phyloP scores from a whole-genome alignment of 371 early-diverging fungal species.

The Basidiobolus meristosporus region DNA sequence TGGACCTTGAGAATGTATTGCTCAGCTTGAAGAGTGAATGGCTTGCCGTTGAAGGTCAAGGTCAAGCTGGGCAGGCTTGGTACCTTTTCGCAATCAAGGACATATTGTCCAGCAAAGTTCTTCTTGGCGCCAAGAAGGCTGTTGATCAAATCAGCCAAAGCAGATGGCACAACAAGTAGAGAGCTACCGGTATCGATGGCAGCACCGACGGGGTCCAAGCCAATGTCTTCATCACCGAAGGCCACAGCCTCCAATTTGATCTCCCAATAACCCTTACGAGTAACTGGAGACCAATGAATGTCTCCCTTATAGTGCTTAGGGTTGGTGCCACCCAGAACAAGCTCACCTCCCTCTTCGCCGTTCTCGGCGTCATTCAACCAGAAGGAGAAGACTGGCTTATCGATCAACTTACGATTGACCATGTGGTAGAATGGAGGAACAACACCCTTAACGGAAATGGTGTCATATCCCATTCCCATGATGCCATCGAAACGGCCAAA shows the following conservation, averaged over 20 bases:
- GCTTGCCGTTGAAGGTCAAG: conserved; percentile 48
- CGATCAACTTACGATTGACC: conserved; percentile 51
- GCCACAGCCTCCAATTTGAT: conserved; percentile 50
- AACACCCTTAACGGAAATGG: conserved; percentile 64
- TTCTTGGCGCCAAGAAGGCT: conserved; percentile 71
- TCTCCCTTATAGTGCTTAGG: conserved; percentile 45
- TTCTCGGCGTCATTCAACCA: conserved; percentile 42
- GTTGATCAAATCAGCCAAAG: conserved; percentile 68
- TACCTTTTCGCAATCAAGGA: conserved; percentile 48
- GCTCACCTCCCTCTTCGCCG: conserved; percentile 52
- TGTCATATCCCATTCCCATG: conserved; percentile 77
- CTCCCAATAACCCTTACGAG: conserved; percentile 89
- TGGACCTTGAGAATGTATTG: conserved; percentile 74
- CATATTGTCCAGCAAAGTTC: conserved; percentile 75
- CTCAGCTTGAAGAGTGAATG: conserved; percentile 20
- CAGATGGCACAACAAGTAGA: conserved; percentile 50
- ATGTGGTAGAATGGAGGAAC: conserved; percentile 89
- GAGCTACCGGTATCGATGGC: conserved; percentile 74
- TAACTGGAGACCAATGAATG: conserved; percentile 59
- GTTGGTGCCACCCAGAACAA: conserved; percentile 69
- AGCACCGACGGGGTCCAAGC: conserved; percentile 35
- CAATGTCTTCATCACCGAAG: conserved; percentile 44
- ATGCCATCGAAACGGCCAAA: conserved; percentile 89
- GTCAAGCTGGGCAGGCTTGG: conserved; percentile 51
- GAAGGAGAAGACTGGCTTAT: conserved; percentile 66